Evolutionary conservation across 2,329 filamentous ascomycete species (phyloP).

Genomic region (Colletotrichum sp.): DNA sequence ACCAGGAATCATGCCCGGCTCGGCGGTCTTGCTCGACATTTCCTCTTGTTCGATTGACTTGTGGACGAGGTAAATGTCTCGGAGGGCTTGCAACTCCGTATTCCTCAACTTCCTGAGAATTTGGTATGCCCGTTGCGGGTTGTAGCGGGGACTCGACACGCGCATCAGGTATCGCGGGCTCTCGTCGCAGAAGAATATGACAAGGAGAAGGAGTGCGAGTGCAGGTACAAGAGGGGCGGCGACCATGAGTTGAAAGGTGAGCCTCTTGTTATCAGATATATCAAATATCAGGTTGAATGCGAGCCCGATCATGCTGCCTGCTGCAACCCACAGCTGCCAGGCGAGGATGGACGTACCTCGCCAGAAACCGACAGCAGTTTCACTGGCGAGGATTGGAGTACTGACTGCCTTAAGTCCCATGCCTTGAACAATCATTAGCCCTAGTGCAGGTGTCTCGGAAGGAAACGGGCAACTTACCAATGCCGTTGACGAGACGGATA

Average conservation of each 20-base stretch:
- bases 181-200: slow-evolving; percentile 42
- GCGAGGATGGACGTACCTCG: slow-evolving; percentile 51
- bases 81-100: slow-evolving; percentile 45
- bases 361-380: slow-evolving; percentile 53
- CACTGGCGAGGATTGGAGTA: slow-evolving; percentile 50
- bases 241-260: slow-evolving; percentile 35
- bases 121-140: slow-evolving; percentile 36
- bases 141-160: slow-evolving; percentile 35
- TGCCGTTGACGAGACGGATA: slow-evolving; percentile 41
- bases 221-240: slow-evolving; percentile 40
- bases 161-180: slow-evolving; percentile 45
- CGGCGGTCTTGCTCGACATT: neutral
- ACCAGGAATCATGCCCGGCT: neutral
- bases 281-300: slow-evolving; percentile 42
- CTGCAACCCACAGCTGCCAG: slow-evolving; percentile 50
- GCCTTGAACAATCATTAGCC: slow-evolving; percentile 26
- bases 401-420: slow-evolving; percentile 57
- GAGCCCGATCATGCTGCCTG: slow-evolving; percentile 40
- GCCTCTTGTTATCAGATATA: neutral
- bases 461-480: slow-evolving; percentile 33
- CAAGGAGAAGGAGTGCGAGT: slow-evolving; percentile 33
- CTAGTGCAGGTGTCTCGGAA: neutral
- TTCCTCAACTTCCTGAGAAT: slow-evolving; percentile 40
- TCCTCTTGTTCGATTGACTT: slow-evolving; percentile 32
- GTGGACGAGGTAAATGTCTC: slow-evolving; percentile 46